Conservation (phyloP, 2,329 filamentous ascomycete species). For the Penicillium sp. region DNA sequence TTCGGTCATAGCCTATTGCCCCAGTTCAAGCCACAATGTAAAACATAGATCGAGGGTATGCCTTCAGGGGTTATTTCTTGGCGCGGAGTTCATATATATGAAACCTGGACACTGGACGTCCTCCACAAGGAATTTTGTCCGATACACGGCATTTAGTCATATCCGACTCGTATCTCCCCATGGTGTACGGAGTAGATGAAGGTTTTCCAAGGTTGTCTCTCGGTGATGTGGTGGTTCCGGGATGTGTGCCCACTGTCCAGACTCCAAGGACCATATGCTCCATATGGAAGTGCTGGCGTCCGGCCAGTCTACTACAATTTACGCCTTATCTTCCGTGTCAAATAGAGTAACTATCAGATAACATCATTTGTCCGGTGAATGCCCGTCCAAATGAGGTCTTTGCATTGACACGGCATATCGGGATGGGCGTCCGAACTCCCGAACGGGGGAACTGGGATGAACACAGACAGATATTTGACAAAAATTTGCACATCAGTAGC, state of each 20-base stretch:
- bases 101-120: constrained; percentile 14
- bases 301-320: background rate
- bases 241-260: too few relatives aligned
- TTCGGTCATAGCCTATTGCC: background rate
- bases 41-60: background rate
- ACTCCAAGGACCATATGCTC: background rate
- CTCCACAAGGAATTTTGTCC: constrained; percentile 3
- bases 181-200: too few relatives aligned
- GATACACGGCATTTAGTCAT: background rate
- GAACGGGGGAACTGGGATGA: too few relatives aligned
- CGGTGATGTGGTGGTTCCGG: background rate
- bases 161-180: background rate
- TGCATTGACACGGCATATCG: background rate
- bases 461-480: too few relatives aligned
- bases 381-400: background rate
- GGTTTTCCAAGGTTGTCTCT: background rate
- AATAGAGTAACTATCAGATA: background rate
- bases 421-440: background rate
- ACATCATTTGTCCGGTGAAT: background rate
- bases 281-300: background rate
- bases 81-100: constrained; percentile 18
- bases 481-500: too few relatives aligned
- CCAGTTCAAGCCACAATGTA: constrained; percentile 3
- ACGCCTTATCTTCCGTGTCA: constrained; percentile 1
- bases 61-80: constrained; percentile 6